Base-by-base conservation (phyloP, 257 asterid genomes). In the Nicotiana sylvestris region DNA sequence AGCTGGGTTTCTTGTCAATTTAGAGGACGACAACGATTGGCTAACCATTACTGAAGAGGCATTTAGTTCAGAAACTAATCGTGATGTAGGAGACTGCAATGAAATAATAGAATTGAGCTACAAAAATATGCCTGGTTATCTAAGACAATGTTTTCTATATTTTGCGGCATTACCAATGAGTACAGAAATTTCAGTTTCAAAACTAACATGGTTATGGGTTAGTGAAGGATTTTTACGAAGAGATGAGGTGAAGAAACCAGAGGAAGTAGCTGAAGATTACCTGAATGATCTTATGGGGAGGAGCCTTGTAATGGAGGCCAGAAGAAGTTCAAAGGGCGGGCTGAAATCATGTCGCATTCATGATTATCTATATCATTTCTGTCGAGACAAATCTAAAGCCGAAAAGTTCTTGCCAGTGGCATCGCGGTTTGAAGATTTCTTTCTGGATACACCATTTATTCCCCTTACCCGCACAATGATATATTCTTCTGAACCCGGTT, bases 101-200 rank as follows among this genome's bases (percentile, higher is more conserved):
- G 70, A 64, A 29, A 39, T 89, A 25, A 70, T 32, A 32, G 43
- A 58, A 2, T 17, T 56, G n/a, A 89, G 89, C 51, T 87, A 85
- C 53, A 76, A 58, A 3, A 49, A 84, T 78, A 70, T 88, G 46
- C 82, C 87, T 5, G 81, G 64, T 16, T 60, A 27, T 51, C 66
- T 87, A 5, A 87, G 69, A 64, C 30, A 78, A 0, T 88, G 89
- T 16, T 82, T 88, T 70, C 83, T 82, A 6, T 87, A 85, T 46
- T 46, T 80, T 25, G 86, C 74, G 9, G 77, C 58, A 62, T 87
- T 83, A 51, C 85, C 80, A 21, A 80, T 76, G 57, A 84, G 81
- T 5, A 62, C 30, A 51, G 66, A 56, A 4, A 69, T 89, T n/a
- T 10, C 81, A 0, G 33, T 33, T 0, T 56, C 74, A 3, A 79